Percentiles rank a stretch among this genome's conserved stretches.
Conservation (phyloP, 176 grass and related monocot species). For the Hordeum marinum region DNA sequence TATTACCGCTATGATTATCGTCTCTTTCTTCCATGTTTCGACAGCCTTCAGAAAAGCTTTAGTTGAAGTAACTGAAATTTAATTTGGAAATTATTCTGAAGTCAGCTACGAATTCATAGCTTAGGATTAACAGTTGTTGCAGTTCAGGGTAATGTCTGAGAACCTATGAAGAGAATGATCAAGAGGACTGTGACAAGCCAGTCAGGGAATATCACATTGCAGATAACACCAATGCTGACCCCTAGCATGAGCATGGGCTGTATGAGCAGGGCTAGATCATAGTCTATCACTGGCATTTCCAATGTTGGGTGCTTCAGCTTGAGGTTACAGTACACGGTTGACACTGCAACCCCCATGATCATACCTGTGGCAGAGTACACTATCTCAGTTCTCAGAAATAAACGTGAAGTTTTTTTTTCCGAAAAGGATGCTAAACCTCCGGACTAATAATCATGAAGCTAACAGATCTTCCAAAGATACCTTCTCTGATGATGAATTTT, state of each 20-base stretch:
- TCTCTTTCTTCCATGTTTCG: slow-evolving; percentile 68
- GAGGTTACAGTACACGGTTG: slow-evolving; percentile 79
- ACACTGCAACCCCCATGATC: slow-evolving; percentile 73
- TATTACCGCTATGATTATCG: slow-evolving; percentile 38
- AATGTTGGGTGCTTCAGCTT: slow-evolving; percentile 69
- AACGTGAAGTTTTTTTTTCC: too few species aligned
- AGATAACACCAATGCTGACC: slow-evolving; percentile 75
- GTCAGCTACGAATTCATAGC: background rate
- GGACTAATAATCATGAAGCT: background rate
- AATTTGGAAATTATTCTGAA: background rate
- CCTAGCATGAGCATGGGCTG: slow-evolving; percentile 93
- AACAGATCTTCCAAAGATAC: background rate
- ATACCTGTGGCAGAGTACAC: slow-evolving; percentile 38
- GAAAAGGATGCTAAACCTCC: too few species aligned
- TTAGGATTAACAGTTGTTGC: background rate
- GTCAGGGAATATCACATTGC: slow-evolving; percentile 67
- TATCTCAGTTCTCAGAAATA: background rate
- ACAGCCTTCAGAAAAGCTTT: slow-evolving; percentile 68
- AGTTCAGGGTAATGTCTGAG: background rate
- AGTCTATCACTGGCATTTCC: slow-evolving; percentile 77
- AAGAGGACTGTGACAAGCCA: slow-evolving; percentile 79
- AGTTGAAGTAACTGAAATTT: slow-evolving; percentile 51
- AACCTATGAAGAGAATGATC: slow-evolving; percentile 71
- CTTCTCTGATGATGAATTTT: background rate
- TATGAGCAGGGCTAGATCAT: slow-evolving; percentile 67